These are phyloP conservation scores for Sanghuangporus weigelae DNA, from an alignment of 1,284 basidiomycete species.

Conservation along the genomic window DNA sequence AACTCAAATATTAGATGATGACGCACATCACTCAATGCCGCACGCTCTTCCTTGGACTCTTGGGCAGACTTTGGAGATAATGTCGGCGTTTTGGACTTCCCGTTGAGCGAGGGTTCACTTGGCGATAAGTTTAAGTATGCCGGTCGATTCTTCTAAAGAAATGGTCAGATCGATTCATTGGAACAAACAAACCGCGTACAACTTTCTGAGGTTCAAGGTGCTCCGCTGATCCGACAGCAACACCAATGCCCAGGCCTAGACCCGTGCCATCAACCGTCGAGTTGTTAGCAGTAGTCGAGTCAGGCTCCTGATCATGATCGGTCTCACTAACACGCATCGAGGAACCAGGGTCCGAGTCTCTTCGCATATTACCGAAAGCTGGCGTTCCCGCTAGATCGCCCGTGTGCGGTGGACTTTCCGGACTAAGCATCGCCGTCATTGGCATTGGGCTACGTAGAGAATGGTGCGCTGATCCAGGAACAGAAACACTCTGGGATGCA, in stretches of 20 bases:
- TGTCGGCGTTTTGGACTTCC: conserved; percentile 28
- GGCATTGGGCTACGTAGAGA: conserved; percentile 15
- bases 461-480: conserved; percentile 15
- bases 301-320: conserved; percentile 11
- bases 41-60: conserved; percentile 41
- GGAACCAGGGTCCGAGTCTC: conserved; percentile 28
- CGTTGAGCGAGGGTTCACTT: conserved; percentile 49
- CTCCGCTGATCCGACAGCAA: conserved; percentile 10
- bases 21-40: conserved; percentile 63
- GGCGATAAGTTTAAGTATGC: conserved; percentile 49
- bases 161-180: background rate
- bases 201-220: conserved; percentile 10
- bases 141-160: conserved; percentile 32
- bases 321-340: conserved; percentile 12
- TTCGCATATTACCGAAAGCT: conserved; percentile 21
- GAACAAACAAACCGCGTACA: background rate
- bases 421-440: conserved; percentile 24
- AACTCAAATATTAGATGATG: conserved; percentile 3
- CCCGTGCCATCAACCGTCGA: conserved; percentile 14
- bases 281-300: conserved; percentile 15
- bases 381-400: conserved; percentile 28
- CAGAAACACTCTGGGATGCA: conserved; percentile 29
- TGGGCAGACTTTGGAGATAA: conserved; percentile 12
- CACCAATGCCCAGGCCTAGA: conserved; percentile 26
- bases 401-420: conserved; percentile 37